Base-by-base conservation (phyloP, 768 basidiomycete genomes). In the Coprinopsis strossmayeri region DNA sequence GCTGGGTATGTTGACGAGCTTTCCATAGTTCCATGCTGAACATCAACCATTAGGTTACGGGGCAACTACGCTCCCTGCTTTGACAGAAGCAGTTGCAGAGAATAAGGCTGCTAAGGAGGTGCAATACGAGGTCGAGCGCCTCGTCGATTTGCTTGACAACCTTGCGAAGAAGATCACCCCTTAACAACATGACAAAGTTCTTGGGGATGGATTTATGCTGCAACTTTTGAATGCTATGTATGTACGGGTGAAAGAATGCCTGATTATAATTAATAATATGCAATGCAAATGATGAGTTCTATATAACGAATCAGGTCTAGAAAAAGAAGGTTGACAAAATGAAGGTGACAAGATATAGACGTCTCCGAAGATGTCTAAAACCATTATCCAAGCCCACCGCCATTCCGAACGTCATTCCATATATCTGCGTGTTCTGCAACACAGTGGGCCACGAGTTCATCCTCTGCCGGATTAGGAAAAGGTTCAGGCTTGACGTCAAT, bases 21-120 rank as follows among this genome's bases (percentile, higher is more conserved):
- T 34, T 34, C 9, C 32, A 34, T 34, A 81, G 90, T 54, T 78
- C 77, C 81, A 77, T 74, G n/a, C n/a, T n/a, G n/a, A n/a, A n/a
- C n/a, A n/a, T n/a, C n/a, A n/a, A n/a, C n/a, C n/a, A n/a, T n/a
- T 57, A 84, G 86, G 87, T 5, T 89, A 91, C 58, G 90, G 90
- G 15, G 87, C 90, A 0, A 92, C 90, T 0, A 90, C 90, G 0
- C 71, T 94, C 50, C 91, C 90, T 5, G 88, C 73, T 17, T 65
- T 93, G 35, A 85, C 81, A 0, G 91, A 94, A 63, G 77, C 89
- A 0, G 75, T 94, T 54, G 72, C 78, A 11, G 74, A 81, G 35
- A 87, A 91, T 41, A 69, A 77, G 56, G 81, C 88, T 57, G 62
- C 64, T 17, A 79, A 77, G 0, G 63, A 81, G 51, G 85, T 82